A percentile compares a stretch with the other conserved stretches of the same genome.
Conservation (phyloP, 495 filamentous ascomycete genomes). For the Xylaria telfairii region DNA sequence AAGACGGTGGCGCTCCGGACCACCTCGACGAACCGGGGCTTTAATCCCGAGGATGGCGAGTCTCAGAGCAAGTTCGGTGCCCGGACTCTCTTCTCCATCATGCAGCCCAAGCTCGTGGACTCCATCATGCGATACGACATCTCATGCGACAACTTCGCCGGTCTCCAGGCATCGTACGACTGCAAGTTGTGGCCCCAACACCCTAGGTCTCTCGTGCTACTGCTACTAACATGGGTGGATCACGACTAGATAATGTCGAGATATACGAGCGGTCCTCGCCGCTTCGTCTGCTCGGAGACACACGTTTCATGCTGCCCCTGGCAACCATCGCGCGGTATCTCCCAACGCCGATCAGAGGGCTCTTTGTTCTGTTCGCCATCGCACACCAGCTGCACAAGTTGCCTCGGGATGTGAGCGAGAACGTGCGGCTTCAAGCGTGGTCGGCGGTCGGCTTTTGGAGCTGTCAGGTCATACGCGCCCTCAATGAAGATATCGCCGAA, state of each 20-base stretch:
- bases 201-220: background rate
- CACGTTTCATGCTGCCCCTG: background rate
- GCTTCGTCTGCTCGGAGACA: background rate
- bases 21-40: background rate
- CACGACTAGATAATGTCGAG: conserved; percentile 16
- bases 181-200: conserved; percentile 11
- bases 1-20: background rate
- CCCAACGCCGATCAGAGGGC: background rate
- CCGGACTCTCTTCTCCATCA: conserved; percentile 9
- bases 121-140: conserved; percentile 23
- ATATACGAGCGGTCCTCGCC: conserved; percentile 22
- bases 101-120: conserved; percentile 6
- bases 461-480: conserved; percentile 27
- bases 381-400: conserved; percentile 9
- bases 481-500: conserved; percentile 31
- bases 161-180: conserved; percentile 19
- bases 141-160: conserved; percentile 18
- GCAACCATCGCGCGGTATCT: background rate
- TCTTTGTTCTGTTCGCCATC: conserved; percentile 20
- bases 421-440: background rate
- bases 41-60: background rate
- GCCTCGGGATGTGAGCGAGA: conserved; percentile 6
- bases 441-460: conserved; percentile 20
- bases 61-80: background rate
- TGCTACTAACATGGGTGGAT: background rate